A percentile compares a stretch with the other conserved stretches of the same genome.
Evolutionary conservation across 108 stramenopile species (phyloP).

Genomic region (Discostella pseudostelligera): DNA sequence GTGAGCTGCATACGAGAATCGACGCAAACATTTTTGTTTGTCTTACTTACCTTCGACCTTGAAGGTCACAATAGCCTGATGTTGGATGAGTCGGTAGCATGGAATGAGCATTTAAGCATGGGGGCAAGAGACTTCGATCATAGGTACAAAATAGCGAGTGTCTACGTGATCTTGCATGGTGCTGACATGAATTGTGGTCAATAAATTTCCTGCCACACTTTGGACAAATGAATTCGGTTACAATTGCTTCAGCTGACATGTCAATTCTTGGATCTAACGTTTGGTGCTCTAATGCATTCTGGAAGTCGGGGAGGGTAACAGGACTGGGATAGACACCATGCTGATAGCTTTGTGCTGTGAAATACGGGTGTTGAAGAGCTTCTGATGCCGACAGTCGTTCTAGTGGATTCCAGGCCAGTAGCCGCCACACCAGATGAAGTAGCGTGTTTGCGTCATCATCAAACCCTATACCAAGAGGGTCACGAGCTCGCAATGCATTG

Average conservation of each 20-base stretch:
- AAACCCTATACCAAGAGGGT: conserved; percentile 82
- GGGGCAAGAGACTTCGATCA: conserved; percentile 64
- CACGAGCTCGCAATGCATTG: conserved; percentile 67
- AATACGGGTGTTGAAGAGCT: conserved; percentile 78
- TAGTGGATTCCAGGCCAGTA: conserved; percentile 73
- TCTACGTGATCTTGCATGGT: conserved; percentile 71
- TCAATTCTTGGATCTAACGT: conserved; percentile 71
- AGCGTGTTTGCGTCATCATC: conserved; percentile 59
- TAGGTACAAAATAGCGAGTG: conserved; percentile 87
- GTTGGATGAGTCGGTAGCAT: conserved; percentile 80
- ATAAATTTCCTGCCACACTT: conserved; percentile 72
- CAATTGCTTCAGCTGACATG: conserved; percentile 34
- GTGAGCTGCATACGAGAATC: background rate
- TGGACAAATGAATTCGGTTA: conserved; percentile 69
- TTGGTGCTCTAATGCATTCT: conserved; percentile 69
- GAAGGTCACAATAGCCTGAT: conserved; percentile 84
- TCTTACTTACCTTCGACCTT: conserved; percentile 51
- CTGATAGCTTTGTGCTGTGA: conserved; percentile 31
- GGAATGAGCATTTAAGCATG: conserved; percentile 83
- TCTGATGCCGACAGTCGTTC: conserved; percentile 66
- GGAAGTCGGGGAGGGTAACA: conserved; percentile 39
- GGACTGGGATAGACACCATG: background rate
- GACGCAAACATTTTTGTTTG: background rate
- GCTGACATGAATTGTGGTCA: conserved; percentile 83
- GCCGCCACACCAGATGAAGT: conserved; percentile 77